phyloP scores from a whole-genome alignment of 2,329 filamentous ascomycete species.

The Hymenoscyphus infarciens region DNA sequence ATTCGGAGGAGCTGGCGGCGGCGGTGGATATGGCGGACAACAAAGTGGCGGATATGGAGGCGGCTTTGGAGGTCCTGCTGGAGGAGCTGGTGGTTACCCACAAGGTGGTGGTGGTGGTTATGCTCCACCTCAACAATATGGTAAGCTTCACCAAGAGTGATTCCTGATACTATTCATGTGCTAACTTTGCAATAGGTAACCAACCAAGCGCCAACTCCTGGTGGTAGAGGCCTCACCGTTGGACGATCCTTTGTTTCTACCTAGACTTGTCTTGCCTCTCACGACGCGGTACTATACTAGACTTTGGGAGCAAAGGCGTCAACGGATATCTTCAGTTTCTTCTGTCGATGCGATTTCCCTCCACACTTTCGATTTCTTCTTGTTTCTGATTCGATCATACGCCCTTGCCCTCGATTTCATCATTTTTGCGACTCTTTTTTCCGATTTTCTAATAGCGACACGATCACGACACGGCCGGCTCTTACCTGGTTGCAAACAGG shows the following conservation, averaged over 20 bases:
- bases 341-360: conserved; percentile 20
- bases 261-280: conserved; percentile 20
- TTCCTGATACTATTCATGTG: neutral
- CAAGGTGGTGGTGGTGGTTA: conserved; percentile 46
- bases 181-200: conserved; percentile 40
- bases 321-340: conserved; percentile 26
- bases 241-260: conserved; percentile 25
- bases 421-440: conserved; percentile 25
- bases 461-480: conserved; percentile 29
- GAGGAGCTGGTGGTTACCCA: conserved; percentile 46
- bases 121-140: conserved; percentile 18
- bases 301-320: conserved; percentile 30
- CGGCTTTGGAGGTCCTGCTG: conserved; percentile 43
- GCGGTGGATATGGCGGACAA: conserved; percentile 45
- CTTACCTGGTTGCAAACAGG: conserved; percentile 26
- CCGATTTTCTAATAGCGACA: conserved; percentile 34
- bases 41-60: conserved; percentile 56
- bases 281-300: conserved; percentile 4
- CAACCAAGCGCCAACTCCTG: conserved; percentile 50
- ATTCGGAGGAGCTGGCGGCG: conserved; percentile 46
- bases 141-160: conserved; percentile 29
- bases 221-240: conserved; percentile 45
- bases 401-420: conserved; percentile 21
- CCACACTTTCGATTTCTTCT: conserved; percentile 13
- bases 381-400: conserved; percentile 22